Evolutionary conservation across 805 yeast genomes (phyloP), one percentile per base, ranked within the genome.

Genomic region (Kuraishia hungarica): DNA sequence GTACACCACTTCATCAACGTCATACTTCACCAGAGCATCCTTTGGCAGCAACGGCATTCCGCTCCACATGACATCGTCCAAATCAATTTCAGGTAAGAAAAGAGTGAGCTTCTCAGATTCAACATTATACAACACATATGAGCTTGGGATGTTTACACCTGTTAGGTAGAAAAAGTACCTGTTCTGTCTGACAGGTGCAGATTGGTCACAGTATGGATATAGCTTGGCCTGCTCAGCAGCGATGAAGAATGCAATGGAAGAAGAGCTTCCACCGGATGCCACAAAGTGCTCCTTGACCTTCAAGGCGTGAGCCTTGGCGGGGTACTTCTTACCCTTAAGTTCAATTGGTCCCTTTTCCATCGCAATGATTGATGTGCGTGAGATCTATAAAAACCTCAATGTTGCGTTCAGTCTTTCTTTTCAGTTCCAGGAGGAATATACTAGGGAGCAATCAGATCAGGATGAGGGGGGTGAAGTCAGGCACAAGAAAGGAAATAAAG

Each of bases 21-120:
- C 97, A 61, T 72, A 93, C 58, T 75, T 77, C 21, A 73, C 66
- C 52, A 68, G 54, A 0, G 97, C 97, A 20, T 86, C 84, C 51
- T 85, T 84, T 2, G 77, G 59, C 47, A 81, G 72, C 53, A 89
- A 59, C 4, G 99, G 99, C 69, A 86, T 65, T 0, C 99, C 99
- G 56, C 94, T 85, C 99, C 99, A 93, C 90, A 94, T 87, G 48
- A 93, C 87, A 65, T 89, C 97, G 50, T 94, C 98, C 49, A 78
- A 72, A 64, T 91, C 97, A 47, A 93, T 76, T 54, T 87, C 80
- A 0, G 98, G 97, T 53, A 94, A 74, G 64, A 87, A 93, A 24
- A 93, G 72, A 0, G 84, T 82, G 58, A 90, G 74, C 54, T 81
- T 76, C 50, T 85, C 89, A 6, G 68, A 61, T 2, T 60, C 64